Percentiles rank a stretch among this genome's conserved stretches.
Conservation (phyloP, 2,329 filamentous ascomycete species). For the Sarocladium kiliense region DNA sequence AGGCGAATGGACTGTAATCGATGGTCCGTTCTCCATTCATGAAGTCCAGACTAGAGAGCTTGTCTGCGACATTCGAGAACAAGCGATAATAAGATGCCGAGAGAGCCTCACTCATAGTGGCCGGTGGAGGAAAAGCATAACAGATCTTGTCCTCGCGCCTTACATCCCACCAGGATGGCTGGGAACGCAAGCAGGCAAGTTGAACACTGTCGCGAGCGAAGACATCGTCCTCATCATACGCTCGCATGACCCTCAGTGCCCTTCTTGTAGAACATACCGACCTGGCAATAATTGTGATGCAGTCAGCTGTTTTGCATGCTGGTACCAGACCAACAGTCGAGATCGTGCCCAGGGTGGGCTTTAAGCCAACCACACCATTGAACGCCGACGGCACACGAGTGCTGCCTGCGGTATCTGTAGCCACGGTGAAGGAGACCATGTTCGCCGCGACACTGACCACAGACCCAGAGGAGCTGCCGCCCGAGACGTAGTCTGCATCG, state of each 20-base stretch:
- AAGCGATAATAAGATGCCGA: slow-evolving; percentile 22
- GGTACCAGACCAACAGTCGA: slow-evolving; percentile 41
- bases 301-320: slow-evolving; percentile 49
- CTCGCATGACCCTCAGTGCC: slow-evolving; percentile 40
- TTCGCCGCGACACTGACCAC: slow-evolving; percentile 47
- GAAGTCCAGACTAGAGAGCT: slow-evolving; percentile 13
- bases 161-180: slow-evolving; percentile 29
- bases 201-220: slow-evolving; percentile 42
- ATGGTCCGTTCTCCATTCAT: slow-evolving; percentile 17
- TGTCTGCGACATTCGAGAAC: neutral
- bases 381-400: slow-evolving; percentile 44
- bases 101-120: slow-evolving; percentile 26
- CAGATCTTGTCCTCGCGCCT: neutral
- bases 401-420: slow-evolving; percentile 49
- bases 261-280: slow-evolving; percentile 40
- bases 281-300: slow-evolving; percentile 42
- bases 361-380: slow-evolving; percentile 48
- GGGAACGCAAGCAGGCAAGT: slow-evolving; percentile 28
- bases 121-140: slow-evolving; percentile 34
- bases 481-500: slow-evolving; percentile 24
- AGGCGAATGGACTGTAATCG: slow-evolving; percentile 42
- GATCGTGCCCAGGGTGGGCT: slow-evolving; percentile 44
- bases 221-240: slow-evolving; percentile 39
- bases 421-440: slow-evolving; percentile 50
- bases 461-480: slow-evolving; percentile 52